A percentile compares a stretch with the other conserved stretches of the same genome.
These are phyloP conservation scores for Myriosclerotinia duriaeana DNA, from an alignment of 2,329 filamentous ascomycete genomes.

Conservation along the genomic window DNA sequence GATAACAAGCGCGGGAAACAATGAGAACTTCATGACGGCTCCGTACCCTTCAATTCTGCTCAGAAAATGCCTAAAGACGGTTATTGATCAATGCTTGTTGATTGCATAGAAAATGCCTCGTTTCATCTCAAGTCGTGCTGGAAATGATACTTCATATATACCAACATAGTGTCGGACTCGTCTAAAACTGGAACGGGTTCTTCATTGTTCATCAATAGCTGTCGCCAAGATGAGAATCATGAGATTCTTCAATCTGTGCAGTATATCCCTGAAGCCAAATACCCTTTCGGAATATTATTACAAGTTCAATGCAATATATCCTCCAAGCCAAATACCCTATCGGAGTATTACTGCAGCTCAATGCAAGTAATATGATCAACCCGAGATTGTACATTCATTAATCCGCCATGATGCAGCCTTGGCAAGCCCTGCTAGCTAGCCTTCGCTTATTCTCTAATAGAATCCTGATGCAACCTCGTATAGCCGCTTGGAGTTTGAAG, in stretches of 20 bases:
- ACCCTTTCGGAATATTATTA: not conserved
- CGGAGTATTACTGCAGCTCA: not conserved
- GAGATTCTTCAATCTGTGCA: conserved; percentile 1
- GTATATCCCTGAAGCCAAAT: not conserved
- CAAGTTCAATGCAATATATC: not conserved
- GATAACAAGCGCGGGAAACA: not conserved
- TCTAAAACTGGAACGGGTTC: not conserved
- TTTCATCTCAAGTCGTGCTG: not conserved
- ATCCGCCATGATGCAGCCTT: conserved; percentile 6
- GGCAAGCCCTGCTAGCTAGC: not conserved
- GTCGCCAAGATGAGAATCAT: conserved; percentile 6
- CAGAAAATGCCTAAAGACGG: too few species aligned
- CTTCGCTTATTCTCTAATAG: not conserved
- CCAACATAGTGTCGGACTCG: not conserved
- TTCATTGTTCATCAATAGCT: not conserved
- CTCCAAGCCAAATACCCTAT: not conserved
- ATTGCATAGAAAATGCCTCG: not conserved
- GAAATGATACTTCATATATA: not conserved
- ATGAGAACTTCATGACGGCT: not conserved
- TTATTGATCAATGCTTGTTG: not conserved
- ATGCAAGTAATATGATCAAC: conserved; percentile 14
- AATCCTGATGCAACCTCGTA: conserved; percentile 10
- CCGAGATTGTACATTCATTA: not conserved
- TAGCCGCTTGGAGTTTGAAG: not conserved
- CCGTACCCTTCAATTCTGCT: not conserved